phyloP scores from a whole-genome alignment of 1,139 yeast species.

The Pichia sp. region DNA sequence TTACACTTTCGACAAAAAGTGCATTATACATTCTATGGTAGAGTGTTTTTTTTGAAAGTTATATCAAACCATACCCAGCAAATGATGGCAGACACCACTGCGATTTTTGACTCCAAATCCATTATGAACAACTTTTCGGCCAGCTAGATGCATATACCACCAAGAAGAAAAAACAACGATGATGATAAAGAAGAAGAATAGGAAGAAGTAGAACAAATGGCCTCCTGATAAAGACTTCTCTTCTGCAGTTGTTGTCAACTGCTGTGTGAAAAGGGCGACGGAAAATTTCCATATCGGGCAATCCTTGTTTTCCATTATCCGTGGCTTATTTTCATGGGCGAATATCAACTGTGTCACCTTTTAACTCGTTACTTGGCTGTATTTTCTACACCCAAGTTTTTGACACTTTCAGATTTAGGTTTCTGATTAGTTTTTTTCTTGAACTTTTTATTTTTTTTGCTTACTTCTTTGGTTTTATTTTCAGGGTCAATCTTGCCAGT shows the following conservation, averaged over 20 bases:
- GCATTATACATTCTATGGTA: not conserved
- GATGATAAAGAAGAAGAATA: not conserved
- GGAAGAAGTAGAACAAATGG: too few relatives aligned
- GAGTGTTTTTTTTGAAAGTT: not conserved
- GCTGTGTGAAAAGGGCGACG: not conserved
- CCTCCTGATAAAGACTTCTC: too few relatives aligned
- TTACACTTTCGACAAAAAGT: not conserved
- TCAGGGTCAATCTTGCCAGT: not conserved
- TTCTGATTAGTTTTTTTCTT: not conserved
- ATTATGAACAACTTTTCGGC: not conserved
- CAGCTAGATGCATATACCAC: not conserved
- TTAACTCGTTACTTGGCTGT: not conserved
- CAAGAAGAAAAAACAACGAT: not conserved
- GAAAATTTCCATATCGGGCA: not conserved
- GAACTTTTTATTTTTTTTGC: not conserved
- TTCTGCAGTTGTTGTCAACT: too few relatives aligned
- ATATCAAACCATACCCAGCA: constrained; percentile 15
- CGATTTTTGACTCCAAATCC: constrained; percentile 10
- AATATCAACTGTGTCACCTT: too few relatives aligned
- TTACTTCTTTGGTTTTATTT: not conserved
- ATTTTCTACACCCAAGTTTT: not conserved
- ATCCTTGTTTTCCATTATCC: not conserved
- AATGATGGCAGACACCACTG: constrained; percentile 8
- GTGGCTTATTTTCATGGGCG: not conserved
- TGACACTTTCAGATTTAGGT: not conserved